Base-by-base conservation (phyloP, 495 filamentous ascomycete species). In the Podospora bellae-mahoneyi region DNA sequence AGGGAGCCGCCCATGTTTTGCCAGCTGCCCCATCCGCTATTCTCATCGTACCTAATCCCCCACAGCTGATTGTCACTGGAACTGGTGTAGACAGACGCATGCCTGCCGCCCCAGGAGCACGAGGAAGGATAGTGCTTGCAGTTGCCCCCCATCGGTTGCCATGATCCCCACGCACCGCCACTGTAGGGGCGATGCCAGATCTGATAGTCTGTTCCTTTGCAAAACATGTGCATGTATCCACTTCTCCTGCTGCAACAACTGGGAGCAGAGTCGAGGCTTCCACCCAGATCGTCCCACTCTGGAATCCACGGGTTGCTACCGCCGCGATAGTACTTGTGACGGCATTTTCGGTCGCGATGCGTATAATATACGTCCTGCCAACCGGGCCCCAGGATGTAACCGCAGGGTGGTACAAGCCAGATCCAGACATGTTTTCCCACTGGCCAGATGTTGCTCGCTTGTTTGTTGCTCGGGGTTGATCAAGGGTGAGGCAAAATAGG, bases 141-240 rank as follows among this genome's bases (percentile, higher is more conserved):
- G 44, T 67, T 34, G 18, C 70, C 72, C 34, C 70, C 72, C 70
- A 74, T 66, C 23, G 39, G 32, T 64, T 72, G 67, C 68, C 66
- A 74, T 5, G 18, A n/a, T 18, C 69, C 69, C 13, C 44, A 71
- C 9, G 32, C 19, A 30, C 64, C 64, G 3, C 26, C 27, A 53
- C 62, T 61, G 27, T 70, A 74, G 13, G 53, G 23, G 7, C 65
- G 66, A 32, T 72, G 70, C 72, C 70, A 74, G 19, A 44, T 54
- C 66, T 72, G 70, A 5, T 62, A 58, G 64, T 74, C 72, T n/a
- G 70, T 70, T 26, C 72, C 72, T 57, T 70, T 72, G 68, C 66
- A 66, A 32, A 70, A 72, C 10, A 74, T 54, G 58, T 70, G 66
- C 56, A 65, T 63, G 60, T 71, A 66, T 3, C 68, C 68, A 44